Percentiles rank a stretch among this genome's conserved stretches.
phyloP scores from a whole-genome alignment of 2,329 filamentous ascomycete genomes.

The Ceratocystis diversiconidia region DNA sequence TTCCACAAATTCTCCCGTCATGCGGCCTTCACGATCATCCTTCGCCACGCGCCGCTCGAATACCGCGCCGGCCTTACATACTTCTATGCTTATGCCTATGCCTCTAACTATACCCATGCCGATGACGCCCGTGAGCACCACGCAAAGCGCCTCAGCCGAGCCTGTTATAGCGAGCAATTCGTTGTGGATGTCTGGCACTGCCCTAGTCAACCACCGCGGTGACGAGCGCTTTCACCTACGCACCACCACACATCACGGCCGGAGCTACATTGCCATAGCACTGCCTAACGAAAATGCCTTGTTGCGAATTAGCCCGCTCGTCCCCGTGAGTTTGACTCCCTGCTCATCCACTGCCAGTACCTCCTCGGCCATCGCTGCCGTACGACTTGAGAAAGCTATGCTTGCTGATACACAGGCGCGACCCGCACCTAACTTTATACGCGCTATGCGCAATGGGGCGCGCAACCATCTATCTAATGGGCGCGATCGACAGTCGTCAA shows the following conservation, averaged over 20 bases:
- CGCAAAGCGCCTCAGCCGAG: not conserved
- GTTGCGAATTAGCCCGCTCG: not conserved
- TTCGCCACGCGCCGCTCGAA: not conserved
- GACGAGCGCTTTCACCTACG: not conserved
- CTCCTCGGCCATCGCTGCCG: not conserved
- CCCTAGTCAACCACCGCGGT: not conserved
- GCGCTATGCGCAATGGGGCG: not conserved
- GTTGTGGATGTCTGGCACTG: not conserved
- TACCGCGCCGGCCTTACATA: not conserved
- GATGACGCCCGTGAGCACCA: not conserved
- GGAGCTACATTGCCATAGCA: not conserved
- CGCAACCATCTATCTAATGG: not conserved
- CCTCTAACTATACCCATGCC: too few species aligned
- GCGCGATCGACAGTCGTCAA: not conserved
- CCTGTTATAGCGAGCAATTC: not conserved
- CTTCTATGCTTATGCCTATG: too few species aligned
- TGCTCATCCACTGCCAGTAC: not conserved
- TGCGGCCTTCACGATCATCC: not conserved
- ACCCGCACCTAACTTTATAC: not conserved
- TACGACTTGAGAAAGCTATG: not conserved
- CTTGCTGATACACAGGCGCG: not conserved
- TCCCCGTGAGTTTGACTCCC: not conserved
- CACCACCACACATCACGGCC: not conserved
- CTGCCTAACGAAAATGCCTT: not conserved
- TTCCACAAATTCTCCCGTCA: not conserved